Conservation (phyloP, 768 basidiomycete species). For the Floccularia luteovirens region DNA sequence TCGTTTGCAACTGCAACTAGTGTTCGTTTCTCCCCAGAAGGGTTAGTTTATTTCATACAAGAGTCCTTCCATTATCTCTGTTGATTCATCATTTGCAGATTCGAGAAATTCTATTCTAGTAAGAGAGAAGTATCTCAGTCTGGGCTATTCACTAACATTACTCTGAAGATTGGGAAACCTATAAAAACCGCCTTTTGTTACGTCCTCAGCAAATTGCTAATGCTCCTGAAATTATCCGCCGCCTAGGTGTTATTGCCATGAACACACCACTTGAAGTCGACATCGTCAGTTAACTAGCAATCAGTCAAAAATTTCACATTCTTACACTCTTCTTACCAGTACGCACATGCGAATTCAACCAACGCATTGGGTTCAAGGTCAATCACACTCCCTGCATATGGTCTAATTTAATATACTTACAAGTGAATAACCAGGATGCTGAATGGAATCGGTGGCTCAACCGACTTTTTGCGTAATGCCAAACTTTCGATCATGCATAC, state of each 20-base stretch:
- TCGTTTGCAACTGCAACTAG: constrained; percentile 40
- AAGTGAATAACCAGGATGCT: constrained; percentile 24
- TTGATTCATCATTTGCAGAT: constrained; percentile 16
- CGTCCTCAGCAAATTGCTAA: constrained; percentile 45
- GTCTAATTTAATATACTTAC: not conserved
- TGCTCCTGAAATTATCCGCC: constrained; percentile 39
- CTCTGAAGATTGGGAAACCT: constrained; percentile 31
- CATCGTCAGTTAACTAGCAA: constrained; percentile 22
- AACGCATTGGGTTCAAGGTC: constrained; percentile 35
- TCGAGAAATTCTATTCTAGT: constrained; percentile 42
- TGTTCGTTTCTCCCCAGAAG: constrained; percentile 36
- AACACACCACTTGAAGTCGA: constrained; percentile 45
- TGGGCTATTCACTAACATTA: not conserved
- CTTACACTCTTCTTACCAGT: constrained; percentile 15
- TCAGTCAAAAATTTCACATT: not conserved
- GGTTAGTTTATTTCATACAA: constrained; percentile 12
- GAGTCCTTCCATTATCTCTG: not conserved
- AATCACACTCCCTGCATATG: not conserved
- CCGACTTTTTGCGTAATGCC: constrained; percentile 40
- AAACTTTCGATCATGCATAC: constrained; percentile 47
- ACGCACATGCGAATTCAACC: constrained; percentile 45
- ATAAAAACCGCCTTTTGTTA: constrained; percentile 37
- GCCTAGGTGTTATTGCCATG: constrained; percentile 43
- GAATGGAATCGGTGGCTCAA: constrained; percentile 41
- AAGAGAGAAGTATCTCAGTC: constrained; percentile 5